Evolutionary conservation across 2,329 filamentous ascomycete genomes (phyloP).

Genomic region (Diaporthe sp.): DNA sequence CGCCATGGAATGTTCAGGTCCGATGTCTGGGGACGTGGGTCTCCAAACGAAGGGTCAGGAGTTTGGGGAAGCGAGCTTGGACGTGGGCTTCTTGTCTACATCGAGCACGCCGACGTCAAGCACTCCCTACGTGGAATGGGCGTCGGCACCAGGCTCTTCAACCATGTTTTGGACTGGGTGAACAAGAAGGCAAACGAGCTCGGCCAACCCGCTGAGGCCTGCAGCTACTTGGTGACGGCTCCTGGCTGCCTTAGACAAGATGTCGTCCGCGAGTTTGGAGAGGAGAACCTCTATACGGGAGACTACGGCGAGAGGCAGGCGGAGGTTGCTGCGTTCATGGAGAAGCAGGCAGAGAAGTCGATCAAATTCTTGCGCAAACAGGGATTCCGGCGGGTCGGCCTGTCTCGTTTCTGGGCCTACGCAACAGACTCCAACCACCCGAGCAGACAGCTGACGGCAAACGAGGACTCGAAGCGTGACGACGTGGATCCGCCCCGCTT

Average conservation of each 20-base stretch:
- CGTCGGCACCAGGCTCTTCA: background rate
- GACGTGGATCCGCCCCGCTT: background rate
- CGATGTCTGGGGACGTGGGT: background rate
- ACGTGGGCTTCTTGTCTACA: background rate
- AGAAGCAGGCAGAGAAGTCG: background rate
- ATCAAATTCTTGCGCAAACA: background rate
- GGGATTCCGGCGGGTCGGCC: background rate
- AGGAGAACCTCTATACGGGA: background rate
- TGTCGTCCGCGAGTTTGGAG: background rate
- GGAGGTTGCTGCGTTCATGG: background rate
- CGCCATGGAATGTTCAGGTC: background rate
- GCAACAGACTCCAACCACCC: background rate
- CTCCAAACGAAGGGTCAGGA: background rate
- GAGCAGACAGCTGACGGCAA: background rate
- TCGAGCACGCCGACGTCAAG: background rate
- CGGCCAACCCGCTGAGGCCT: background rate
- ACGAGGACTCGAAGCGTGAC: background rate
- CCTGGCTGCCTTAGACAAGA: background rate
- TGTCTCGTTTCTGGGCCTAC: background rate
- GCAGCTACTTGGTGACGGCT: background rate
- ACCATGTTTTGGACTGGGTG: background rate
- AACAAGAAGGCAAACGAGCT: background rate
- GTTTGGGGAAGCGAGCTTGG: background rate
- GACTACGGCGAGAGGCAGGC: background rate
- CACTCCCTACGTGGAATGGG: background rate